Conservation (phyloP, 2,329 filamentous ascomycete genomes). For the Aspergillus alliaceus region DNA sequence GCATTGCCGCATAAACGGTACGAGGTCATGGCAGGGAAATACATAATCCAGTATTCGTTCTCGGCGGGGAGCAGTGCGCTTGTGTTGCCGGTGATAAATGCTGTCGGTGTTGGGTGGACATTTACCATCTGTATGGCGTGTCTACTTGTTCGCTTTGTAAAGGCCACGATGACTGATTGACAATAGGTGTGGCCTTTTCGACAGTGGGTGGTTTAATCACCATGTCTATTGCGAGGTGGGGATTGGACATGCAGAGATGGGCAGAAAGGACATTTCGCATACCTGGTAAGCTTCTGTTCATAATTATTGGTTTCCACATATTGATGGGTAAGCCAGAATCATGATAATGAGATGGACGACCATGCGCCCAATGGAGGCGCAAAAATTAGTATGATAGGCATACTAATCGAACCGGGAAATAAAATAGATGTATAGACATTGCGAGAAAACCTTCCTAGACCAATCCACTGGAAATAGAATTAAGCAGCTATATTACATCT, state of each 20-base stretch:
- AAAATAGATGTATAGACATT: too few relatives aligned
- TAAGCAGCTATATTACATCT: too few relatives aligned
- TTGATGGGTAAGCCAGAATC: too few relatives aligned
- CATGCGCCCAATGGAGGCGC: too few relatives aligned
- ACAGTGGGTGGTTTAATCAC: not conserved
- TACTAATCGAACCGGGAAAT: too few relatives aligned
- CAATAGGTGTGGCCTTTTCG: not conserved
- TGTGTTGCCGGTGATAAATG: not conserved
- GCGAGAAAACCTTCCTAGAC: too few relatives aligned
- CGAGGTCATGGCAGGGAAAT: slow-evolving; percentile 1
- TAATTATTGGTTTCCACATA: too few relatives aligned
- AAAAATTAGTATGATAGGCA: too few relatives aligned
- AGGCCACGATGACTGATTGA: not conserved
- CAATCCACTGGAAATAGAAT: too few relatives aligned
- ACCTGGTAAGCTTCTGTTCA: not conserved
- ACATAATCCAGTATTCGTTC: not conserved
- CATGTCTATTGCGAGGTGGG: not conserved
- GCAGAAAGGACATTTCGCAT: not conserved
- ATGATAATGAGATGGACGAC: too few relatives aligned
- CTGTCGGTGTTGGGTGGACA: slow-evolving; percentile 3
- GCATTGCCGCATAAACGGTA: not conserved
- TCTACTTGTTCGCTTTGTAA: not conserved
- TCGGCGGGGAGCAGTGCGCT: not conserved
- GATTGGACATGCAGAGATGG: not conserved
- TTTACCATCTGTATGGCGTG: not conserved